phyloP scores from a whole-genome alignment of 331 rosid species.

The Malus hybrid region DNA sequence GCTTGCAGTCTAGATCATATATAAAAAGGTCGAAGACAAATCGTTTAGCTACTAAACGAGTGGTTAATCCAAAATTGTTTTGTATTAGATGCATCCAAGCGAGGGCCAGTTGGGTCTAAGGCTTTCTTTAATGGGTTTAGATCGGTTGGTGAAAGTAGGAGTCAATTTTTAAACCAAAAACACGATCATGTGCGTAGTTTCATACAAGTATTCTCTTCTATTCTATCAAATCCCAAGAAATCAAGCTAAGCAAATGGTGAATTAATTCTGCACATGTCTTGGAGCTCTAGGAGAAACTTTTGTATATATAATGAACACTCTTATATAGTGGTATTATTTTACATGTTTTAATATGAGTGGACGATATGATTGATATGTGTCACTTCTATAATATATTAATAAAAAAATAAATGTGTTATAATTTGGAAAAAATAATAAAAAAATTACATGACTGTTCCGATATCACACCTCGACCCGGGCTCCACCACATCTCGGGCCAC shows the following conservation, averaged over 20 bases:
- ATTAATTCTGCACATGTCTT: not conserved
- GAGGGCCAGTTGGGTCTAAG: constrained; percentile 50
- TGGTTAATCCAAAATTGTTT: not conserved
- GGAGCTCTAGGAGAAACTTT: not conserved
- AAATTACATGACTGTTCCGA: no score
- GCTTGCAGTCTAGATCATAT: not conserved
- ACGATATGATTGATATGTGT: no score
- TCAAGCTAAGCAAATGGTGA: not conserved
- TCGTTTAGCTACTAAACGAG: not conserved
- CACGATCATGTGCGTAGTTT: not conserved
- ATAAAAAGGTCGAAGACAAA: not conserved
- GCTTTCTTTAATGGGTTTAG: constrained; percentile 26
- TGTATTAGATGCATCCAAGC: constrained; percentile 25
- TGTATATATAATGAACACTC: not conserved
- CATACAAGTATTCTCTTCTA: not conserved
- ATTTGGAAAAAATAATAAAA: no score
- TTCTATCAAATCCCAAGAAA: not conserved
- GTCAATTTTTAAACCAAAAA: not conserved
- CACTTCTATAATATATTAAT: no score
- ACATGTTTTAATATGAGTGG: fast-evolving
- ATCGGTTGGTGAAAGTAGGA: constrained; percentile 17
- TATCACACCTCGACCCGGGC: no score
- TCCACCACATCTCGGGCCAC: no score
- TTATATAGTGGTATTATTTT: no score
- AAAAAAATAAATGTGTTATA: not conserved